Conservation (phyloP, 2,329 filamentous ascomycete species). For the Talaromyces piceae region DNA sequence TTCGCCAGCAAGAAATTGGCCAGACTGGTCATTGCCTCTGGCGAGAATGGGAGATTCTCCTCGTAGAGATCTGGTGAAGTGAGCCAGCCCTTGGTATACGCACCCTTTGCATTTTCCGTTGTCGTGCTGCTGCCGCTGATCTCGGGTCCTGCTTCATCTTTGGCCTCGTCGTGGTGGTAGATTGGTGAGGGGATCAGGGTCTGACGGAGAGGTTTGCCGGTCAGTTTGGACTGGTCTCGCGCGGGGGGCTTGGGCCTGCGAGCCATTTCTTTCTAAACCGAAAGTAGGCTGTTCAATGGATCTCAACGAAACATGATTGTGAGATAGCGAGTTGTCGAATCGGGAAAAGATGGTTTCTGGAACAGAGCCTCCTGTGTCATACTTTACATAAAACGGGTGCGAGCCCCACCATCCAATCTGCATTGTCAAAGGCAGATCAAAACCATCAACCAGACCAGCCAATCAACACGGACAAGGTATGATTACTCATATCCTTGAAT, state of each 20-base stretch:
- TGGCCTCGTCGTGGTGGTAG: too few species aligned
- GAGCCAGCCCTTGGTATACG: slow-evolving; percentile 21
- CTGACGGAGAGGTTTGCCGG: slow-evolving; percentile 21
- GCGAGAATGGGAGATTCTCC: slow-evolving; percentile 19
- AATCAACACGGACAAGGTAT: too few species aligned
- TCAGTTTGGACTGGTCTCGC: slow-evolving; percentile 18
- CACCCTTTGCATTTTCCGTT: not conserved
- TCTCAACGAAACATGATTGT: not conserved
- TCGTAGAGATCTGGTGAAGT: slow-evolving; percentile 26
- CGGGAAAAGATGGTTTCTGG: not conserved
- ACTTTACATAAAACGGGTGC: not conserved
- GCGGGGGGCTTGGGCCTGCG: not conserved
- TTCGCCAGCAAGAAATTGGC: slow-evolving; percentile 43
- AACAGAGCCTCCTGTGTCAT: not conserved
- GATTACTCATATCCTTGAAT: too few species aligned
- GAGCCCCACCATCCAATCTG: not conserved
- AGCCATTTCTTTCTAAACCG: not conserved
- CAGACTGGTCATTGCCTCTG: slow-evolving; percentile 39
- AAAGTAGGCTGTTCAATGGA: too few species aligned
- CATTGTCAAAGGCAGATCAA: too few species aligned
- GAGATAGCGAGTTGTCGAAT: not conserved
- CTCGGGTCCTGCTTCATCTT: too few species aligned
- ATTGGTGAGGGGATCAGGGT: slow-evolving; percentile 22
- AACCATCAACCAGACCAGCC: too few species aligned
- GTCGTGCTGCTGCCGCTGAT: not conserved